phyloP scores from a whole-genome alignment of 345 rosid genomes.

The Brassica juncea region DNA sequence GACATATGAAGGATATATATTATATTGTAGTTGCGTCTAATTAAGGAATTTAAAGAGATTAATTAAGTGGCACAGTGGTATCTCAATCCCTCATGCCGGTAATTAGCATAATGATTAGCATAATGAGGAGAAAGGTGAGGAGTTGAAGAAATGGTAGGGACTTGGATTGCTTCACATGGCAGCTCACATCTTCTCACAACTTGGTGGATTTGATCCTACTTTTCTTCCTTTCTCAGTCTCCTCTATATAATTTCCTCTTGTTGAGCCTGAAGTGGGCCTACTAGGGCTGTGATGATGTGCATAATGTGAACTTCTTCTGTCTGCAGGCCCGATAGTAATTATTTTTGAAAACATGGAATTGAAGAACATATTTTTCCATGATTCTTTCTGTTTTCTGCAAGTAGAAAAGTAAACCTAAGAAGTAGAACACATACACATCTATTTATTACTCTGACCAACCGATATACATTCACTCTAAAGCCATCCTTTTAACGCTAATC shows the following conservation, averaged over 20 bases:
- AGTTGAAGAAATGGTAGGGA: conserved; percentile 50
- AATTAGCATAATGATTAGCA: conserved; percentile 69
- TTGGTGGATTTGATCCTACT: conserved; percentile 58
- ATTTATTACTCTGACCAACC: background rate
- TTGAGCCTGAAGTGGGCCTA: background rate
- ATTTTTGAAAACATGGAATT: background rate
- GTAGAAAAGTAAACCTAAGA: background rate
- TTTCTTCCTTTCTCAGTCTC: conserved; percentile 36
- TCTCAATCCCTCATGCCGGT: conserved; percentile 81
- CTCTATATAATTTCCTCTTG: conserved; percentile 1
- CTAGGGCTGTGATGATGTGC: background rate
- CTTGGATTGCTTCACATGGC: conserved; percentile 76
- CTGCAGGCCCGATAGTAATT: conserved; percentile 4
- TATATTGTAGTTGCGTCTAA: background rate
- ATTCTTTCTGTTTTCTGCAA: background rate
- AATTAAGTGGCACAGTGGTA: conserved; percentile 73
- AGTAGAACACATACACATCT: background rate
- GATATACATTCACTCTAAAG: background rate
- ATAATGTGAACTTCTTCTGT: background rate
- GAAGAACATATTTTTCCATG: conserved; percentile 1
- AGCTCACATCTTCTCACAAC: conserved; percentile 65
- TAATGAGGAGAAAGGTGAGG: conserved; percentile 44
- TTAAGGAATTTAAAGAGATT: background rate
- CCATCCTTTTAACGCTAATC: background rate
- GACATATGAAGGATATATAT: too few species aligned